Base-by-base conservation (phyloP, 768 basidiomycete genomes). In the Lactarius hengduanensis region DNA sequence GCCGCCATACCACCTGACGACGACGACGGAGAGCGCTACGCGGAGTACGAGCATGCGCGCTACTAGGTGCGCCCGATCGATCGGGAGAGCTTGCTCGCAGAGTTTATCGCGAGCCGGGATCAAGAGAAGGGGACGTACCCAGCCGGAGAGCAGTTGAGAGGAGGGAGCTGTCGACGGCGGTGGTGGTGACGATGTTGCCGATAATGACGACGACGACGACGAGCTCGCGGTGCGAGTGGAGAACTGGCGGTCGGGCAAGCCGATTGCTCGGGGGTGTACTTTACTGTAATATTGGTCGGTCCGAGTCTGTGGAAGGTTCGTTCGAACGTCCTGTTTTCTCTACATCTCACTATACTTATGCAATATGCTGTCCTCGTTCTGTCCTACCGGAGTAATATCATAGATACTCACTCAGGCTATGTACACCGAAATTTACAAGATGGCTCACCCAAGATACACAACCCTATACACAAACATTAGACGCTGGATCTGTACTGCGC, bases 1-100 rank as follows among this genome's bases (percentile, higher is more conserved):
- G 1, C 90, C 91, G 26, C 26, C 26, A 26, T 26, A 26, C 71
- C 91, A 92, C 76, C 88, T 75, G 65, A 28, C 9, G 61, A 75
- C 22, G 73, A 74, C 40, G 64, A 61, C 28, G 70, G 73, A n/a
- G 66, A 71, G 38, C 45, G 28, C 15, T 57, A 50, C 16, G 65
- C 55, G n/a, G 61, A 58, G 61, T 72, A 71, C 36, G 71, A 73
- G 56, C 64, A 65, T 34, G 73, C 70, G 6, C 45, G 92, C 4
- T 90, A 87, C 70, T 92, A 94, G 73, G 85, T 91, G 56, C 82
- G 81, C 16, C 77, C 83, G 13, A 76, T 83, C 43, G 79, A 84
- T 54, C 79, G 92, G 64, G 89, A 92, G 72, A 83, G 82, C 54
- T 81, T 92, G 78, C 75, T 93, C 50, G 77, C 74, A 63, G 77